Base-by-base conservation (phyloP, 2,329 filamentous ascomycete species). In the Colletotrichum musicola region DNA sequence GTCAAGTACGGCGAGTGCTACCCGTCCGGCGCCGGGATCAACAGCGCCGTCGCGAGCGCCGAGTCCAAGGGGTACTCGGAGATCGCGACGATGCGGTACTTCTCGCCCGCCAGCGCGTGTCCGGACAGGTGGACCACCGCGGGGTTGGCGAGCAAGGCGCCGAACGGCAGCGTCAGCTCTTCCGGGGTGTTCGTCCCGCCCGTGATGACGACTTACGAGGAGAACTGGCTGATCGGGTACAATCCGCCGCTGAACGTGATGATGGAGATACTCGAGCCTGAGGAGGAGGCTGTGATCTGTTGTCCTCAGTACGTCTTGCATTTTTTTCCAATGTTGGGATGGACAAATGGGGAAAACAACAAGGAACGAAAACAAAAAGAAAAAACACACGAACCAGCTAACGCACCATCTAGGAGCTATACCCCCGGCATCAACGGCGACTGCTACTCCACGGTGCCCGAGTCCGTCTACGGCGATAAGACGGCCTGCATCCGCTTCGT, bases 101-200 rank as follows among this genome's bases (percentile, higher is more conserved):
- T 73, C 62, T 77, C 75, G 0, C 73, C 74, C 0, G 76, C 72
- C 0, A 22, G 74, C 1, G 47, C 59, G 7, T 78, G 73, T 12
- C 75, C 74, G 1, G 67, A 71, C 0, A 72, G 71, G 0, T 75
- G 74, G 73, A 75, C 73, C 6, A 77, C 73, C 3, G 74, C 66
- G 1, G 75, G 71, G 13, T 68, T 68, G 0, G 68, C 60, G 20
- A 58, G 60, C 22, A 62, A 64, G 10, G 40, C 47, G 20, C 6
- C 14, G n/a, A 42, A 51, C 20, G 62, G 62, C 50, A 30, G 20
- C 16, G 25, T 68, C 35, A 62, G 40, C 38, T 61, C 70, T 4
- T 61, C 59, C 0, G 67, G 70, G 18, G n/a, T 47, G 1, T 64
- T 68, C 22, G 42, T 35, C 1, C 55, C 67, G 1, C 50, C 59